Evolutionary conservation across 805 yeast genomes (phyloP).

Genomic region (Saturnispora hagleri): DNA sequence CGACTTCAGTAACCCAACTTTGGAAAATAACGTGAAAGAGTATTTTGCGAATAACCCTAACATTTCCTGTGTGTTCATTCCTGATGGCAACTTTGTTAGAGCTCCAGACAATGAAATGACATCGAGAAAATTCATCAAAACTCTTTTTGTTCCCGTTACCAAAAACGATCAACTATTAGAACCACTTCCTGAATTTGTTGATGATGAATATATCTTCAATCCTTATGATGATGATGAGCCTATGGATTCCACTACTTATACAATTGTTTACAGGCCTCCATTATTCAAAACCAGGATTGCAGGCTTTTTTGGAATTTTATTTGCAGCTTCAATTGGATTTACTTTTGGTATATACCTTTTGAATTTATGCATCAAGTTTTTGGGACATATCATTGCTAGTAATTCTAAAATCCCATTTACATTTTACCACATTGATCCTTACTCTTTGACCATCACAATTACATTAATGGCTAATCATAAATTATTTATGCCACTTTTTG

Average conservation of each 20-base stretch:
- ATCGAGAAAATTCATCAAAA: slow-evolving; percentile 52
- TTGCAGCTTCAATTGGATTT: slow-evolving; percentile 36
- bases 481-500: neutral
- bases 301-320: slow-evolving; percentile 34
- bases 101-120: slow-evolving; percentile 82
- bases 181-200: slow-evolving; percentile 27
- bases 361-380: slow-evolving; percentile 16
- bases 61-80: slow-evolving; percentile 53
- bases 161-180: slow-evolving; percentile 58
- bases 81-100: slow-evolving; percentile 73
- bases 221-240: slow-evolving; percentile 30
- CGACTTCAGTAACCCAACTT: slow-evolving; percentile 51
- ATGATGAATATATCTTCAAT: slow-evolving; percentile 22
- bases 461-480: neutral
- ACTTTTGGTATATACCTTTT: slow-evolving; percentile 18
- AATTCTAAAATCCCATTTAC: slow-evolving; percentile 1
- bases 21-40: slow-evolving; percentile 35
- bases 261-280: slow-evolving; percentile 84
- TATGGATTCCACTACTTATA: slow-evolving; percentile 36
- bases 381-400: neutral
- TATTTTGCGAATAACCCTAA: slow-evolving; percentile 35
- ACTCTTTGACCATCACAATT: slow-evolving; percentile 6
- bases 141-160: slow-evolving; percentile 75
- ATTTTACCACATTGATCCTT: slow-evolving; percentile 9
- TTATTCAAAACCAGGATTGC: slow-evolving; percentile 52